Evolutionary conservation across 2,329 filamentous ascomycete species (phyloP).

Genomic region (Fusarium sp.): DNA sequence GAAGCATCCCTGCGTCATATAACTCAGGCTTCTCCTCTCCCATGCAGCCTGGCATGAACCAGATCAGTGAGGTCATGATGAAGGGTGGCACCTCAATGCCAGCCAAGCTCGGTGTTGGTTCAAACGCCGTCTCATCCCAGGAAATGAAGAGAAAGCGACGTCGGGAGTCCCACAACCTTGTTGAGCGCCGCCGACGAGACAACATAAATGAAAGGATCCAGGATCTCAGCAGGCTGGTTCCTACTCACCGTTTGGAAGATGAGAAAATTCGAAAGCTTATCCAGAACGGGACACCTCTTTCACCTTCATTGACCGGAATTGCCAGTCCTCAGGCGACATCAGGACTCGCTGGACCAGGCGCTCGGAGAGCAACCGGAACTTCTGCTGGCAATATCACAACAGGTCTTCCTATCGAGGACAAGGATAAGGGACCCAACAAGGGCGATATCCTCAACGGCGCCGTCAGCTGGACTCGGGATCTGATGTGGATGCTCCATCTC

Average conservation of each 20-base stretch:
- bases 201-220: slow-evolving; percentile 99
- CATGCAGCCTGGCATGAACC: slow-evolving; percentile 74
- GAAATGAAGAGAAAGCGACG: slow-evolving; percentile 94
- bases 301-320: slow-evolving; percentile 82
- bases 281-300: slow-evolving; percentile 90
- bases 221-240: slow-evolving; percentile 93
- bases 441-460: slow-evolving; percentile 97
- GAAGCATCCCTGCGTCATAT: slow-evolving; percentile 84
- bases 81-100: slow-evolving; percentile 91
- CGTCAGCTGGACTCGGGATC: slow-evolving; percentile 95
- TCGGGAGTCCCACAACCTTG: slow-evolving; percentile 94
- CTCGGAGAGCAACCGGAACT: slow-evolving; percentile 81
- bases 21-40: slow-evolving; percentile 93
- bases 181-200: slow-evolving; percentile 93
- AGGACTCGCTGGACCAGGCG: slow-evolving; percentile 85
- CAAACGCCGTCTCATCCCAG: slow-evolving; percentile 77
- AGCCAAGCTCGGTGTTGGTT: slow-evolving; percentile 77
- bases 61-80: slow-evolving; percentile 90
- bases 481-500: slow-evolving; percentile 96
- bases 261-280: slow-evolving; percentile 97
- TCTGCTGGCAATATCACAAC: slow-evolving; percentile 86
- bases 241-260: slow-evolving; percentile 91
- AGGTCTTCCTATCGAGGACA: slow-evolving; percentile 92
- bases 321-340: slow-evolving; percentile 82
- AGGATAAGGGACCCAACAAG: slow-evolving; percentile 99